Base-by-base conservation (phyloP, 2,329 filamentous ascomycete genomes). In the Pyrenochaeta sp. region DNA sequence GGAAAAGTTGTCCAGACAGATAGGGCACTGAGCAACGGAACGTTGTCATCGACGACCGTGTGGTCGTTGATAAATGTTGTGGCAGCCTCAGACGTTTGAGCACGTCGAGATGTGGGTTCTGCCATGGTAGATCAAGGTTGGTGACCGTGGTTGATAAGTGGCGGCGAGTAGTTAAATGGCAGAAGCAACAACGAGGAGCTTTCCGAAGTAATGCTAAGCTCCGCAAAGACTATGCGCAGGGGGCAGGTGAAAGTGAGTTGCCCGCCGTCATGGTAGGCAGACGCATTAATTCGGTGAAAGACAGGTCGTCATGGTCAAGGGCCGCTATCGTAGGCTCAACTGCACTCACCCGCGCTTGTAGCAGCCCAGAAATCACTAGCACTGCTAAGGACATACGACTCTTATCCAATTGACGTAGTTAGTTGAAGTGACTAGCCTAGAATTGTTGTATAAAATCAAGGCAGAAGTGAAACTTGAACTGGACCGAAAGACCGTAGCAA, bases 1-100 rank as follows among this genome's bases (percentile, higher is more conserved):
- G 2, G 28, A 42, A 50, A 65, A 69, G 19, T 32, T 51, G 27
- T 72, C 65, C 1, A 67, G 57, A 24, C 67, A 71, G 15, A 72
- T 48, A 10, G 45, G 45, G 12, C 42, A 44, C 25, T 22, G 15
- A 44, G 44, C 34, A 34, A 24, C 12, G 22, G 34, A 5, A 37
- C 22, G 13, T 39, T 8, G 13, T 27, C 4, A n/a, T 39, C 36
- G 34, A 50, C 9, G n/a, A 25, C 47, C 9, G 32, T 50, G 44
- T 56, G 24, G 32, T 12, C 3, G 27, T 52, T 37, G 37, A 50
- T 56, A 10, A 44, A 44, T 6, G 10, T 7, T 15, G 25, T 28
- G 3, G 24, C 42, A 6, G 22, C 24, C 13, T 44, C 42, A n/a
- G 10, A 13, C 9, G 13, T 44, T n/a, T n/a, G 22, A 12, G 22